A percentile compares a stretch with the other conserved stretches of the same genome.
Conservation (phyloP, 805 yeast species). For the Pichia scutulata region DNA sequence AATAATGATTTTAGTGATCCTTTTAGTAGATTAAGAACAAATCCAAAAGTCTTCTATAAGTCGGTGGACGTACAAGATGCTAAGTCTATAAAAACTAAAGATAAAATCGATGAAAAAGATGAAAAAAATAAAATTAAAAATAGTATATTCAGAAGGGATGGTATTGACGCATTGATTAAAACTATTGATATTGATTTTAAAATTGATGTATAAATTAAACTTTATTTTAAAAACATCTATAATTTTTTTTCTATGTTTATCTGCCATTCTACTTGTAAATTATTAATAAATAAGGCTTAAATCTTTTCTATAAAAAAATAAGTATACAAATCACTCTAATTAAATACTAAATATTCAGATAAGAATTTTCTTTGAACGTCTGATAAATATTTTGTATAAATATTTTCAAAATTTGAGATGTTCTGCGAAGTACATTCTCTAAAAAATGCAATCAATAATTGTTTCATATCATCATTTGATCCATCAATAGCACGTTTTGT, state of each 20-base stretch:
- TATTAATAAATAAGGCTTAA: background rate
- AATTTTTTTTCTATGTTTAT: background rate
- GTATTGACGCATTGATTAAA: constrained; percentile 27
- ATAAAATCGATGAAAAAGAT: constrained; percentile 43
- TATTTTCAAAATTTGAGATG: constrained; percentile 41
- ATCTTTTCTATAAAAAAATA: background rate
- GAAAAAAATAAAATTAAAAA: constrained; percentile 26
- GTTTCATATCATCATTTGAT: constrained; percentile 25
- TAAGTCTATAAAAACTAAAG: constrained; percentile 42
- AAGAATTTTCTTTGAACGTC: constrained; percentile 49
- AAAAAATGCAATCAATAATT: constrained; percentile 43
- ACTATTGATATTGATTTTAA: constrained; percentile 24
- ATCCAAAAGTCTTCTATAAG: constrained; percentile 72
- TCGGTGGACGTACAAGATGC: constrained; percentile 44
- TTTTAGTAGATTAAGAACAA: constrained; percentile 82
- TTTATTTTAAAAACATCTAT: background rate
- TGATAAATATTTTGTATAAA: constrained; percentile 36
- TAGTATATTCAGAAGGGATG: constrained; percentile 23
- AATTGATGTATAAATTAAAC: constrained; percentile 9
- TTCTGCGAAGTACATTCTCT: constrained; percentile 46
- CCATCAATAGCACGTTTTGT: constrained; percentile 17
- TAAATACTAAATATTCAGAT: constrained; percentile 34
- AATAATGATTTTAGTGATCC: constrained; percentile 54
- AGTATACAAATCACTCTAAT: constrained; percentile 4
- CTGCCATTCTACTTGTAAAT: background rate